Conservation (phyloP, 2,329 filamentous ascomycete genomes). For the Davidsoniella virescens region DNA sequence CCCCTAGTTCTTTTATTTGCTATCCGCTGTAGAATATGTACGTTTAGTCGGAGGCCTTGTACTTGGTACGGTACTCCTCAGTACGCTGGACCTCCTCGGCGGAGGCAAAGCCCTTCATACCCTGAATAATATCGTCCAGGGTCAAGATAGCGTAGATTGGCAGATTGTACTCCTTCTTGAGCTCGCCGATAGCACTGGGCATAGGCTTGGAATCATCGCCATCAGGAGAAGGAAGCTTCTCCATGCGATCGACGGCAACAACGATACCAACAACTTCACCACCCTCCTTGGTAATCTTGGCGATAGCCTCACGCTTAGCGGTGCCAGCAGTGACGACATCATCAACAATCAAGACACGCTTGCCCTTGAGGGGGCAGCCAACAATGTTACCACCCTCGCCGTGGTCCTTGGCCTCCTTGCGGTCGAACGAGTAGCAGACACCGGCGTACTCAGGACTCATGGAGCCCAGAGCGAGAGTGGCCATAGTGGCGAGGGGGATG, state of each 20-base stretch:
- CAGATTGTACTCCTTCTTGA: conserved; percentile 67
- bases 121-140: conserved; percentile 65
- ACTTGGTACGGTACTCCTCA: conserved; percentile 56
- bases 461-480: conserved; percentile 58
- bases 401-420: conserved; percentile 92
- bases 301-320: conserved; percentile 81
- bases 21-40: not conserved
- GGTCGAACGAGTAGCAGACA: conserved; percentile 77
- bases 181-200: conserved; percentile 70
- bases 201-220: conserved; percentile 52
- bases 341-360: conserved; percentile 79
- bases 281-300: conserved; percentile 73
- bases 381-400: conserved; percentile 91
- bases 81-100: conserved; percentile 48
- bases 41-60: conserved; percentile 37
- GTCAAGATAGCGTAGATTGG: conserved; percentile 73
- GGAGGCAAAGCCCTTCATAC: conserved; percentile 44
- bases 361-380: conserved; percentile 68
- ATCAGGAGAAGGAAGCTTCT: conserved; percentile 53
- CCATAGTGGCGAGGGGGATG: conserved; percentile 71
- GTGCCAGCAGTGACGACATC: conserved; percentile 95
- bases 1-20: not conserved
- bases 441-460: conserved; percentile 50
- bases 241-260: conserved; percentile 73
- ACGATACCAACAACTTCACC: conserved; percentile 75